Percentiles rank a stretch among this genome's conserved stretches.
Conservation (phyloP, 225 moss, liverwort and hornwort species). For the Polytrichum commune region DNA sequence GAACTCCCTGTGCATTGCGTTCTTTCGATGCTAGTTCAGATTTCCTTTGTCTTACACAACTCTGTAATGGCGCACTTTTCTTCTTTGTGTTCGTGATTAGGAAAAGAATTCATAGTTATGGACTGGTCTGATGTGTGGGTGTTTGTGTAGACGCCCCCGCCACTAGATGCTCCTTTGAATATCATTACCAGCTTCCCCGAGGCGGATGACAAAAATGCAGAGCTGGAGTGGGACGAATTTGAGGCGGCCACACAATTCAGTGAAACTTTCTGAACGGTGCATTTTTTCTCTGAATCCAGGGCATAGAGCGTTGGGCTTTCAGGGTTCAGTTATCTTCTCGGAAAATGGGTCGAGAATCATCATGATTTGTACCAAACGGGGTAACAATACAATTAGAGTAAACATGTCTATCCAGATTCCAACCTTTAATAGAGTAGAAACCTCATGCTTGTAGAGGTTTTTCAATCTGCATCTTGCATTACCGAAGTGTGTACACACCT, state of each 20-base stretch:
- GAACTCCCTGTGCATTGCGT: too few relatives aligned
- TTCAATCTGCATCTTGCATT: too few relatives aligned
- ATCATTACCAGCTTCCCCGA: slow-evolving; percentile 40
- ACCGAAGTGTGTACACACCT: too few relatives aligned
- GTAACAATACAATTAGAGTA: background rate
- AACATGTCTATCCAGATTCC: background rate
- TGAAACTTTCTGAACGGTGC: slow-evolving; percentile 45
- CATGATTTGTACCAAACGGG: too few relatives aligned
- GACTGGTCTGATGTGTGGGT: background rate
- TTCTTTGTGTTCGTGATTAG: too few relatives aligned
- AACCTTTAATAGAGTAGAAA: background rate
- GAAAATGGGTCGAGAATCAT: too few relatives aligned
- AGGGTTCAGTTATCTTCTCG: background rate
- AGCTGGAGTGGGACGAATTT: slow-evolving; percentile 55
- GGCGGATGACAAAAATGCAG: slow-evolving; percentile 38
- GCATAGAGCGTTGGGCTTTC: background rate
- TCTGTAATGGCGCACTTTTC: too few relatives aligned
- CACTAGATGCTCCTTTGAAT: slow-evolving; percentile 37
- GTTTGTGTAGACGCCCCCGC: slow-evolving; percentile 36
- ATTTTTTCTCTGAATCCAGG: background rate
- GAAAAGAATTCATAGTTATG: too few relatives aligned
- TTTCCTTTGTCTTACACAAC: too few relatives aligned
- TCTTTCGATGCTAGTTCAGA: too few relatives aligned
- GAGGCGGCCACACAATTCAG: slow-evolving; percentile 32
- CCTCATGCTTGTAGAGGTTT: too few relatives aligned